Conservation (phyloP, 495 filamentous ascomycete species). For the Penicillium soppii region DNA sequence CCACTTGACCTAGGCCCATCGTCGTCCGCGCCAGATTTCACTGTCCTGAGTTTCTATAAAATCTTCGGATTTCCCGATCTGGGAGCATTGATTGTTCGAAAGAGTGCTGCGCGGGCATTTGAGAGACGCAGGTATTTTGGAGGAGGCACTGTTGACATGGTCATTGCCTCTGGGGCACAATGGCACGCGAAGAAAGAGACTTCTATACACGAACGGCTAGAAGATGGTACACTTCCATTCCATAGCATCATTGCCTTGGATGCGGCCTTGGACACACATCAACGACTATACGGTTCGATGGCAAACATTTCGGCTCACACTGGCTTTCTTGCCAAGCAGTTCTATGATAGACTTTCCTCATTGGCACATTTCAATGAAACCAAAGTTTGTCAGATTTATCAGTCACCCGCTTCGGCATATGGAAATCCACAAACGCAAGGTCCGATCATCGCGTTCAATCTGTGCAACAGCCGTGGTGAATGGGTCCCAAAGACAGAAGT, state of each 20-base stretch:
- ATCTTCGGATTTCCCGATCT: conserved; percentile 96
- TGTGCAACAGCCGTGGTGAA: conserved; percentile 61
- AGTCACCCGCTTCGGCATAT: conserved; percentile 38
- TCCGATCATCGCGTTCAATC: conserved; percentile 81
- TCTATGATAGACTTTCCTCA: conserved; percentile 57
- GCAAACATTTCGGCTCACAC: conserved; percentile 71
- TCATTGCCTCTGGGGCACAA: conserved; percentile 33
- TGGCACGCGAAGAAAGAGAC: conserved; percentile 75
- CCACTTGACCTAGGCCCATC: conserved; percentile 67
- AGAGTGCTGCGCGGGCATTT: conserved; percentile 62
- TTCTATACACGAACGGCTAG: conserved; percentile 74
- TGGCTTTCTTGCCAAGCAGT: conserved; percentile 55
- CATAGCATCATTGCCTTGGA: conserved; percentile 84
- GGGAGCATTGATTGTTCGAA: conserved; percentile 81
- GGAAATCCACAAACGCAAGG: conserved; percentile 57
- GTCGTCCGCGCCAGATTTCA: conserved; percentile 74
- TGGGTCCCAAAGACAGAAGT: conserved; percentile 83
- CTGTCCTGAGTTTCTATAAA: conserved; percentile 89
- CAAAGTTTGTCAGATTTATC: conserved; percentile 67
- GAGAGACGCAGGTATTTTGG: conserved; percentile 77
- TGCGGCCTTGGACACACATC: conserved; percentile 67
- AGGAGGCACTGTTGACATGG: conserved; percentile 92
- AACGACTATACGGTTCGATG: conserved; percentile 69
- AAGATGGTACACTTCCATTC: conserved; percentile 87
- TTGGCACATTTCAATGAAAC: conserved; percentile 68